A percentile compares a stretch with the other conserved stretches of the same genome.
Evolutionary conservation across 164 flowering plant species (phyloP).

Genomic region (Berberis thunbergii): DNA sequence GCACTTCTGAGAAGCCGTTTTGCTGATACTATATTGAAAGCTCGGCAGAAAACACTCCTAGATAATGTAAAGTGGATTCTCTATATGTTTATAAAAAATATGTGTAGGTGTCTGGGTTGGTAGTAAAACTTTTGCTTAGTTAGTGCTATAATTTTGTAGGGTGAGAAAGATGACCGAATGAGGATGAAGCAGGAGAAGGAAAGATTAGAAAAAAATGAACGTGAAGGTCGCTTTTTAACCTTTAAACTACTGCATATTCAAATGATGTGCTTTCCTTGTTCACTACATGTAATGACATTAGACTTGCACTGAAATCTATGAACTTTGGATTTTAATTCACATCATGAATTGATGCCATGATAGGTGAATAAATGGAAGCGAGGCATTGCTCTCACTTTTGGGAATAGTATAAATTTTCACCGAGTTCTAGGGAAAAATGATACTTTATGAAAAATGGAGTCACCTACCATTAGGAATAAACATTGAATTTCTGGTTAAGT

Average conservation of each 20-base stretch:
- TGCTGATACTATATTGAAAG: conserved; percentile 76
- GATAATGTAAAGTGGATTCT: conserved; percentile 35
- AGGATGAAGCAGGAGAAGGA: conserved; percentile 51
- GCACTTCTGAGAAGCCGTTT: conserved; percentile 73
- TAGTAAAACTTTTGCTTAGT: neutral
- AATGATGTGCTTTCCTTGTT: no score
- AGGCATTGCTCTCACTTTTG: no score
- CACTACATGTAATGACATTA: no score
- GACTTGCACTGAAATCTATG: no score
- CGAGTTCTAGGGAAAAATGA: no score
- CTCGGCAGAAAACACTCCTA: conserved; percentile 55
- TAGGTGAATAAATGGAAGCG: no score
- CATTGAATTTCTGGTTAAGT: no score
- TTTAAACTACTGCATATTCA: neutral
- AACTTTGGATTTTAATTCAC: no score
- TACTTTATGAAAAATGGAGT: no score
- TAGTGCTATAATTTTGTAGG: conserved; percentile 23
- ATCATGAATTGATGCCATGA: no score
- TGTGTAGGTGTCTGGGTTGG: neutral
- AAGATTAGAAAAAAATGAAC: conserved; percentile 52
- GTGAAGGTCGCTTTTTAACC: conserved; percentile 40
- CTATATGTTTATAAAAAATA: neutral
- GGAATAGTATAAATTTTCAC: no score
- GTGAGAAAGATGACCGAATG: conserved; percentile 43
- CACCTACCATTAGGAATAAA: no score